Conservation (phyloP, 2,329 filamentous ascomycete genomes). For the Pestalotiopsis sp. region DNA sequence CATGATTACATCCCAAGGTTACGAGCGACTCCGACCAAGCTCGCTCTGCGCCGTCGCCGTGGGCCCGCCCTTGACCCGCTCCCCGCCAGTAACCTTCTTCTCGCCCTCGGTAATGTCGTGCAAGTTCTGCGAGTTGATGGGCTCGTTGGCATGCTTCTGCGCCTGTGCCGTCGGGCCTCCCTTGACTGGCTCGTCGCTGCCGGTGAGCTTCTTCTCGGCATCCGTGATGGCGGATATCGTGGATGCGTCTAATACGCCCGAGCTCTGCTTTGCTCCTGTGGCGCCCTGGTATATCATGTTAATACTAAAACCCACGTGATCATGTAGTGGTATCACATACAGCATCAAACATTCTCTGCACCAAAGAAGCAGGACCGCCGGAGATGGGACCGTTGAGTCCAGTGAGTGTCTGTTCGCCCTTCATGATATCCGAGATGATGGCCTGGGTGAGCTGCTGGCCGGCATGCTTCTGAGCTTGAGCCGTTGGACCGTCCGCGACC, state of each 20-base stretch:
- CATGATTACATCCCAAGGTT: not conserved
- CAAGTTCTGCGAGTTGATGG: conserved; percentile 35
- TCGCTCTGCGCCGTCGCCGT: conserved; percentile 40
- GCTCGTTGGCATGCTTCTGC: conserved; percentile 38
- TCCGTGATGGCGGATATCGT: conserved; percentile 42
- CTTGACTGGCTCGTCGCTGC: conserved; percentile 34
- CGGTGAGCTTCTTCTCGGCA: conserved; percentile 41
- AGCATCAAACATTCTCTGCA: conserved; percentile 29
- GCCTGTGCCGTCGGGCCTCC: conserved; percentile 43
- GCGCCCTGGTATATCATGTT: not conserved
- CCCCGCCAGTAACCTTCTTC: conserved; percentile 38
- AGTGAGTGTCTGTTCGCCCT: conserved; percentile 40
- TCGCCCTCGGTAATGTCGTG: conserved; percentile 45
- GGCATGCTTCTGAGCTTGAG: conserved; percentile 40
- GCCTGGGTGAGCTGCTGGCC: conserved; percentile 30
- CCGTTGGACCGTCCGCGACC: conserved; percentile 39
- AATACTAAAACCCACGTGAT: not conserved
- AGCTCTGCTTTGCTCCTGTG: conserved; percentile 16
- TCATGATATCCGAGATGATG: conserved; percentile 40
- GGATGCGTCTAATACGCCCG: conserved; percentile 24
- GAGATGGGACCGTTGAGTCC: conserved; percentile 28
- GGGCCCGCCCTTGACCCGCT: conserved; percentile 37
- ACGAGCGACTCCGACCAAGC: conserved; percentile 22
- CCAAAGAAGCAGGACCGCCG: conserved; percentile 38
- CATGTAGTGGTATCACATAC: conserved; percentile 12